These are phyloP conservation scores for Boletus patriciae DNA, from an alignment of 768 basidiomycete genomes.

Conservation along the genomic window DNA sequence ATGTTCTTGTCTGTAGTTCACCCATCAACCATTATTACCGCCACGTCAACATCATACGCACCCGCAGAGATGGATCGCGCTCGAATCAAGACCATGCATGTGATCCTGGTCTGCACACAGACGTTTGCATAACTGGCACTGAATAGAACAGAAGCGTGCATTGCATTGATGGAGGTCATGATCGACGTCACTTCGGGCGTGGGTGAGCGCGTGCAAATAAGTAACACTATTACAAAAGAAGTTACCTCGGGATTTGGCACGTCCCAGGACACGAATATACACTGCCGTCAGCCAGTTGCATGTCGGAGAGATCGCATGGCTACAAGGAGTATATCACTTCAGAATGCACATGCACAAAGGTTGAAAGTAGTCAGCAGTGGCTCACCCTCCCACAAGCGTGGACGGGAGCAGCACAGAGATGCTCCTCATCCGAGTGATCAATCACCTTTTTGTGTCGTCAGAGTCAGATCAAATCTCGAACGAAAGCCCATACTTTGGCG, in stretches of 20 bases:
- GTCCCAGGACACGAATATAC: slow-evolving; percentile 42
- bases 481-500: slow-evolving; percentile 41
- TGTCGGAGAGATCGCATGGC: slow-evolving; percentile 42
- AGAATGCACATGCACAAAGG: background rate
- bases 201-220: background rate
- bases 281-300: slow-evolving; percentile 32
- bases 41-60: slow-evolving; percentile 18
- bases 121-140: slow-evolving; percentile 56
- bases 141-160: slow-evolving; percentile 50
- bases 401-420: slow-evolving; percentile 51
- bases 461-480: background rate
- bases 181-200: slow-evolving; percentile 40
- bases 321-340: slow-evolving; percentile 12
- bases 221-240: background rate
- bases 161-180: slow-evolving; percentile 54
- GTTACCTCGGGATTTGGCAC: slow-evolving; percentile 45
- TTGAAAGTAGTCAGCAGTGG: no score
- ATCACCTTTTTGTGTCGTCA: slow-evolving; percentile 36
- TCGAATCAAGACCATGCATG: slow-evolving; percentile 48
- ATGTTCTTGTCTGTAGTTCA: slow-evolving; percentile 49
- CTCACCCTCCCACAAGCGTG: slow-evolving; percentile 59
- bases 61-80: slow-evolving; percentile 58
- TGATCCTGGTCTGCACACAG: slow-evolving; percentile 51
- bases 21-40: background rate
- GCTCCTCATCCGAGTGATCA: slow-evolving; percentile 48